These are phyloP conservation scores for Isabelozyma gotoi DNA, from an alignment of 805 yeast species.

Conservation along the genomic window DNA sequence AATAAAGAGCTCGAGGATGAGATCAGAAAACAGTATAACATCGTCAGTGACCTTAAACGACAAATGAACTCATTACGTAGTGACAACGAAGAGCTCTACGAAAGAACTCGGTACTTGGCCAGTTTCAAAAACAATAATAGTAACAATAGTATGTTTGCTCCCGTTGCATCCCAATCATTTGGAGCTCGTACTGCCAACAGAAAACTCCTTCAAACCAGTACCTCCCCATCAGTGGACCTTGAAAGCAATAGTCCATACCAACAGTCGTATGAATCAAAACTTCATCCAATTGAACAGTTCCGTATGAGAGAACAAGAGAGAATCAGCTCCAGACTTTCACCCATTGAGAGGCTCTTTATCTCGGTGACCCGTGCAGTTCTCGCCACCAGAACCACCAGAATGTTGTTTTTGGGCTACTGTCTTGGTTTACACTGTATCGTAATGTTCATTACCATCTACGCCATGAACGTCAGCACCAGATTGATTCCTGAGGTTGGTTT, in stretches of 20 bases:
- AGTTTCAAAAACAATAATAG: slow-evolving; percentile 38
- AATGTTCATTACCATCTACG: slow-evolving; percentile 58
- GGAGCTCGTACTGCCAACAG: slow-evolving; percentile 13
- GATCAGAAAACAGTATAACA: slow-evolving; percentile 53
- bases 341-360: slow-evolving; percentile 75
- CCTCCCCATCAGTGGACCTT: slow-evolving; percentile 28
- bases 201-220: slow-evolving; percentile 27
- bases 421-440: slow-evolving; percentile 72
- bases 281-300: slow-evolving; percentile 83
- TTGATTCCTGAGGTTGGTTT: slow-evolving; percentile 48
- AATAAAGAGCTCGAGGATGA: slow-evolving; percentile 85
- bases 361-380: slow-evolving; percentile 72
- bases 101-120: slow-evolving; percentile 67
- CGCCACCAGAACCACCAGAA: slow-evolving; percentile 69
- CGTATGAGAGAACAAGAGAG: slow-evolving; percentile 76
- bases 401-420: slow-evolving; percentile 73
- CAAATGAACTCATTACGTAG: slow-evolving; percentile 63
- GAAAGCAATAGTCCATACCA: slow-evolving; percentile 57
- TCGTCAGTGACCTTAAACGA: slow-evolving; percentile 59
- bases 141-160: slow-evolving; percentile 1
- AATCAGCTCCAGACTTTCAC: slow-evolving; percentile 67
- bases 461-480: slow-evolving; percentile 46
- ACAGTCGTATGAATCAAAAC: slow-evolving; percentile 66
- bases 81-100: slow-evolving; percentile 80
- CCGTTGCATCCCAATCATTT: slow-evolving; percentile 7